These are phyloP conservation scores for Hypoxylon lienhwacheense DNA, from an alignment of 495 filamentous ascomycete species.

Conservation along the genomic window DNA sequence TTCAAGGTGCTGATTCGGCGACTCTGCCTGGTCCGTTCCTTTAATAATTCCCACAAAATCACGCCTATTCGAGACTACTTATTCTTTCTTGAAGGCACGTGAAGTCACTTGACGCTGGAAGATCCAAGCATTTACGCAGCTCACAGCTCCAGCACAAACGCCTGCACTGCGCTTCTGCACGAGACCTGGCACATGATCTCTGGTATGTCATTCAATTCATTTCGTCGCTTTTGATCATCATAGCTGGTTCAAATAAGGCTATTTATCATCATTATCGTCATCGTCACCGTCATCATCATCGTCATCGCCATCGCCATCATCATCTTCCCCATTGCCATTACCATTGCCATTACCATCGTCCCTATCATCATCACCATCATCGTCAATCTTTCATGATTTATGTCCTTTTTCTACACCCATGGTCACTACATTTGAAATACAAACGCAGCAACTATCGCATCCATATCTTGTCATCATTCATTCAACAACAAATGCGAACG, in stretches of 20 bases:
- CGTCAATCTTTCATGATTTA: too few species aligned
- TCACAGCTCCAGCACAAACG: conserved; percentile 23
- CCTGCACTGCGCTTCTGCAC: too few species aligned
- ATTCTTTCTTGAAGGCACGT: conserved; percentile 39
- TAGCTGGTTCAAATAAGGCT: too few species aligned
- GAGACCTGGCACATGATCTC: conserved; percentile 42
- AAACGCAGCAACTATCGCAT: too few species aligned
- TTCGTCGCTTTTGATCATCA: background rate
- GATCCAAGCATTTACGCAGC: conserved; percentile 35
- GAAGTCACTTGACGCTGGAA: conserved; percentile 42
- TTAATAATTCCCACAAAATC: conserved; percentile 36
- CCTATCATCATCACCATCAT: too few species aligned
- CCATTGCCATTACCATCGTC: too few species aligned
- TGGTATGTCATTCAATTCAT: conserved; percentile 27
- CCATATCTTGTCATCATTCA: too few species aligned
- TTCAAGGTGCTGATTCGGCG: conserved; percentile 26
- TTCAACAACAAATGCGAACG: too few species aligned
- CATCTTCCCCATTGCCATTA: conserved; percentile 1
- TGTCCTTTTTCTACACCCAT: too few species aligned
- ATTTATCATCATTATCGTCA: conserved; percentile 17
- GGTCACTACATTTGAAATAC: too few species aligned
- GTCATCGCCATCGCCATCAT: background rate
- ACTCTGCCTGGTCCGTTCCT: conserved; percentile 25
- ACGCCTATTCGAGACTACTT: conserved; percentile 41
- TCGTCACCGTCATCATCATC: conserved; percentile 5